Conservation (phyloP, 176 grass and related monocot genomes). For the Zoysia japonica region DNA sequence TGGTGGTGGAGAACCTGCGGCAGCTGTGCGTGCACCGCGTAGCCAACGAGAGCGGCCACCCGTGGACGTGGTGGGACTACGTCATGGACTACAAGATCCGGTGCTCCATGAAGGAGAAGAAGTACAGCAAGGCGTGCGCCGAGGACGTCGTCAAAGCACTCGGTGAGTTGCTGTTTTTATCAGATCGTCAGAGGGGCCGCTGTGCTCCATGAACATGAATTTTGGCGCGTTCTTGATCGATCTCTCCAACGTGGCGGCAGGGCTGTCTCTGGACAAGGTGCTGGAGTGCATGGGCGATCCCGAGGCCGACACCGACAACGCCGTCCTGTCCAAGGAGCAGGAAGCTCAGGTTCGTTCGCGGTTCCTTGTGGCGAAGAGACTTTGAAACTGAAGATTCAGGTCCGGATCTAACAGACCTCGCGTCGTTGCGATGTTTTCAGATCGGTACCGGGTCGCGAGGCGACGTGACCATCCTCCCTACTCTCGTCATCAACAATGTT, state of each 20-base stretch:
- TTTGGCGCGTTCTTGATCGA: neutral
- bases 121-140: constrained; percentile 80
- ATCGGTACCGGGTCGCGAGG: constrained; percentile 71
- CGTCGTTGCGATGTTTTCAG: constrained; percentile 35
- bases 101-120: constrained; percentile 98
- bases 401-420: neutral
- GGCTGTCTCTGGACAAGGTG: constrained; percentile 66
- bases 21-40: constrained; percentile 92
- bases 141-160: constrained; percentile 75
- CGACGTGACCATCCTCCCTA: constrained; percentile 92
- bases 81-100: constrained; percentile 87
- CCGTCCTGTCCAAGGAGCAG: constrained; percentile 81
- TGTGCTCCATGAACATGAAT: neutral
- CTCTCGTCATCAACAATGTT: constrained; percentile 89
- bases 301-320: constrained; percentile 81
- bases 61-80: constrained; percentile 97
- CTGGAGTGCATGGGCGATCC: constrained; percentile 92
- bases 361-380: no score
- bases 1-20: constrained; percentile 87
- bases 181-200: no score
- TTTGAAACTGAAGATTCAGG: neutral
- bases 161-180: constrained; percentile 27
- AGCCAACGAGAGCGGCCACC: constrained; percentile 59
- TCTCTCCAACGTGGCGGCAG: neutral
- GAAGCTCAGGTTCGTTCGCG: constrained; percentile 45